These are phyloP conservation scores for Ophiocordyceps robertsii DNA, from an alignment of 2,329 filamentous ascomycete genomes.

Conservation along the genomic window DNA sequence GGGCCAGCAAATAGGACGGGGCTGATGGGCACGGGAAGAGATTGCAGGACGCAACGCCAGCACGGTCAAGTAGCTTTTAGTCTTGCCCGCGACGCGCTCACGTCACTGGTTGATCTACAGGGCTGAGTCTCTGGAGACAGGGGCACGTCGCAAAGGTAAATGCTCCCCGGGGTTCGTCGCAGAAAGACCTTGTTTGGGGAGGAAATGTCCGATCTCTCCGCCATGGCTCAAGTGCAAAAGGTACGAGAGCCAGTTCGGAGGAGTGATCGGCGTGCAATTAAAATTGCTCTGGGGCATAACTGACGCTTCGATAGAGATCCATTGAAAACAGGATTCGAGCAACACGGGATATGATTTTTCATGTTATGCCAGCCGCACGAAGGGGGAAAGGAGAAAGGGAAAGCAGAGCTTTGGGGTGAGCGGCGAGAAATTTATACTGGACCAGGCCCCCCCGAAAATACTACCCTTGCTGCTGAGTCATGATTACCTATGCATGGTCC, in stretches of 20 bases:
- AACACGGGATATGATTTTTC: slow-evolving; percentile 59
- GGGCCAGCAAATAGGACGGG: too few relatives aligned
- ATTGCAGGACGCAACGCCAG: too few relatives aligned
- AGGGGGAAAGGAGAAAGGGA: slow-evolving; percentile 44
- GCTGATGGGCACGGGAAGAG: too few relatives aligned
- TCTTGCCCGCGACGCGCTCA: too few relatives aligned
- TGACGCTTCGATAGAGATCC: slow-evolving; percentile 52
- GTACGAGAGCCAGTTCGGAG: slow-evolving; percentile 26
- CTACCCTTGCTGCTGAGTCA: not conserved
- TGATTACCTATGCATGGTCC: not conserved
- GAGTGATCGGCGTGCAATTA: slow-evolving; percentile 61
- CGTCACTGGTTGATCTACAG: too few relatives aligned
- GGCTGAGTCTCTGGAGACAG: too few relatives aligned
- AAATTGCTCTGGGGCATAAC: slow-evolving; percentile 63
- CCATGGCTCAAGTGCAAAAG: slow-evolving; percentile 16
- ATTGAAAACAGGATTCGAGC: slow-evolving; percentile 51
- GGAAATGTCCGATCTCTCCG: slow-evolving; percentile 28
- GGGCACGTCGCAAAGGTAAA: not conserved
- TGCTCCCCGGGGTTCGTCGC: not conserved
- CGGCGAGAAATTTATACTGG: slow-evolving; percentile 16
- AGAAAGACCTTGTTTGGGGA: not conserved
- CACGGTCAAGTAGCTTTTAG: too few relatives aligned
- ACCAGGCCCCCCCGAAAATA: not conserved
- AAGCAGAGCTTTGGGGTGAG: slow-evolving; percentile 13
- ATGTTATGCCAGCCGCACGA: slow-evolving; percentile 70